Conservation (phyloP, 2,329 filamentous ascomycete species). For the Alternaria sp. region DNA sequence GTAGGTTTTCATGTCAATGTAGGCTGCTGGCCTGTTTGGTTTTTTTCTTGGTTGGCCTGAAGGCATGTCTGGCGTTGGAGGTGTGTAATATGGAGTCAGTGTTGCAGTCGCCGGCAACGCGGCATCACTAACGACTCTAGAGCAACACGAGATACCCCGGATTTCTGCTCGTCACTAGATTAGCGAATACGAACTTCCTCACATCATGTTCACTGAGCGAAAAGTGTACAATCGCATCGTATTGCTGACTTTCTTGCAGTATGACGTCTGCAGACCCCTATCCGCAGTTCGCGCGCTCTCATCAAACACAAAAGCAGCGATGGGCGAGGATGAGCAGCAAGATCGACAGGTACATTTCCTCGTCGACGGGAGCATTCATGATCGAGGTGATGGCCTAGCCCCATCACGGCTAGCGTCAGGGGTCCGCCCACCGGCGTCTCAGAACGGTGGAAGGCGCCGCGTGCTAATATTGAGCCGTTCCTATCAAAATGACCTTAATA, state of each 20-base stretch:
- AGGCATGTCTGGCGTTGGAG: conserved; percentile 6
- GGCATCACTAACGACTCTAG: conserved; percentile 2
- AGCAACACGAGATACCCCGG: conserved; percentile 9
- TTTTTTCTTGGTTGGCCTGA: too few species aligned
- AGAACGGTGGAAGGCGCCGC: not conserved
- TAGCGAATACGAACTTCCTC: conserved; percentile 4
- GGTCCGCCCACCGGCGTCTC: conserved; percentile 3
- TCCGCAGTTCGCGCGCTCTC: not conserved
- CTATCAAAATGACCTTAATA: conserved; percentile 11
- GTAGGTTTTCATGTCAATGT: too few species aligned
- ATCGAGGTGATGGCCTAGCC: conserved; percentile 2
- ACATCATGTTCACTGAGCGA: not conserved
- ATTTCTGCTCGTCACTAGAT: conserved; percentile 4
- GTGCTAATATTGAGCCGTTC: conserved; percentile 6
- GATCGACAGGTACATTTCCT: conserved; percentile 11
- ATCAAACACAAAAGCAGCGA: conserved; percentile 1
- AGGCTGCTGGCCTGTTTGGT: too few species aligned
- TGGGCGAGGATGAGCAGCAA: conserved; percentile 4
- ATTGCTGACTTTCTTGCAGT: not conserved
- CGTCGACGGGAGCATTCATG: conserved; percentile 1
- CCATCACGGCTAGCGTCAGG: not conserved
- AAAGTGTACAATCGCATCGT: not conserved
- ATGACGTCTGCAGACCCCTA: not conserved
- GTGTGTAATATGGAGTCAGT: conserved; percentile 5
- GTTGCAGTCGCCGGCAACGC: not conserved